These are phyloP conservation scores for Stipa capillata DNA, from an alignment of 176 grass and related monocot genomes.

Conservation along the genomic window DNA sequence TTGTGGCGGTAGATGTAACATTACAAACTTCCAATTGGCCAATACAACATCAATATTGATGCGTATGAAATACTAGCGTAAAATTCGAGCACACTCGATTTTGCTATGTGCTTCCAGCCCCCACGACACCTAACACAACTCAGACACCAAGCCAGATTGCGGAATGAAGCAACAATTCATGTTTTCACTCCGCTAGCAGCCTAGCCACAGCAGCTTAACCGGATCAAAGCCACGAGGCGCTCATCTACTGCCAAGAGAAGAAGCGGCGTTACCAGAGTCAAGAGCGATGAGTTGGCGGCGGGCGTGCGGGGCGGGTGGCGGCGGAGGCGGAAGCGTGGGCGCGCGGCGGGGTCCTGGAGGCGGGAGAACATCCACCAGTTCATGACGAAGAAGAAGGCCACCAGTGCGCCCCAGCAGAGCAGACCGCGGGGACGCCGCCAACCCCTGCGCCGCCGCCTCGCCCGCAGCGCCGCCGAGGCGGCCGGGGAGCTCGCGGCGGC, in stretches of 20 bases:
- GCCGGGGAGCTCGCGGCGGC: slow-evolving; percentile 14
- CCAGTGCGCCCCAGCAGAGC: slow-evolving; percentile 52
- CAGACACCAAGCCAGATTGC: not conserved
- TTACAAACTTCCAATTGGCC: not conserved
- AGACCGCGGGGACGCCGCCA: slow-evolving; percentile 50
- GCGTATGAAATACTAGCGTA: no score
- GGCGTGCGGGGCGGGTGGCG: slow-evolving; percentile 20
- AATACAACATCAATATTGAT: no score
- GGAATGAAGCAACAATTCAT: not conserved
- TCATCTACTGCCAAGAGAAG: not conserved
- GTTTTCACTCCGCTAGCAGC: not conserved
- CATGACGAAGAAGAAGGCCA: slow-evolving; percentile 95
- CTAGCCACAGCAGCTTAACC: not conserved
- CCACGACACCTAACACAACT: not conserved
- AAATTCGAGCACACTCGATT: not conserved
- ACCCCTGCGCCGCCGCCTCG: slow-evolving; percentile 31
- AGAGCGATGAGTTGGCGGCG: slow-evolving; percentile 15
- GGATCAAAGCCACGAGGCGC: not conserved
- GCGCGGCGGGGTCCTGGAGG: slow-evolving; percentile 68
- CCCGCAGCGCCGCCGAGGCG: not conserved
- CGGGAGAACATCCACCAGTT: slow-evolving; percentile 99
- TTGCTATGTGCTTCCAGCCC: not conserved
- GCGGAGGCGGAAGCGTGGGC: slow-evolving; percentile 27
- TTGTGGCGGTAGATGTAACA: not conserved
- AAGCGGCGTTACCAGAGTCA: slow-evolving; percentile 24